phyloP scores from a whole-genome alignment of 2,329 filamentous ascomycete genomes.

The Diaporthe batatas region DNA sequence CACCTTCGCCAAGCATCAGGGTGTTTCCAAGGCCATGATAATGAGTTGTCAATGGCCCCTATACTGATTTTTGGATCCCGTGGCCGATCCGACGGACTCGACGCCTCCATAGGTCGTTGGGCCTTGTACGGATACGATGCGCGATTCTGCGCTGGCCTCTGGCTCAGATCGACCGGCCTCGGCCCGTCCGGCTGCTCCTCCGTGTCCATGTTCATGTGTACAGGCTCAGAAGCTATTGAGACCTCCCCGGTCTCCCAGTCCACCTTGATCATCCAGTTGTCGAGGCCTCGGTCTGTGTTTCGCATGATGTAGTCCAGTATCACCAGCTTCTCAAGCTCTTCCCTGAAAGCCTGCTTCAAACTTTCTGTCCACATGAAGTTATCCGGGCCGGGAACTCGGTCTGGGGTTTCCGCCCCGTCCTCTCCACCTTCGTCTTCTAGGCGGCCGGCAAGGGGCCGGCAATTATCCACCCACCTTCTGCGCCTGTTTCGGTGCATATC shows the following conservation, averaged over 20 bases:
- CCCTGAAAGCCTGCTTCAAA: slow-evolving; percentile 91
- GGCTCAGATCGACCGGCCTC: slow-evolving; percentile 70
- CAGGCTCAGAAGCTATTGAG: slow-evolving; percentile 86
- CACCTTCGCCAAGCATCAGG: slow-evolving; percentile 85
- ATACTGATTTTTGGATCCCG: slow-evolving; percentile 75
- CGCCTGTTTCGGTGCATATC: slow-evolving; percentile 77
- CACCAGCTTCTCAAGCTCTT: slow-evolving; percentile 96
- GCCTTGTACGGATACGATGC: slow-evolving; percentile 77
- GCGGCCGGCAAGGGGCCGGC: slow-evolving; percentile 71
- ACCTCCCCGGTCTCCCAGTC: slow-evolving; percentile 87
- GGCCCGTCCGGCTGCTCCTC: slow-evolving; percentile 64
- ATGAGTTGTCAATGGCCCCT: slow-evolving; percentile 96
- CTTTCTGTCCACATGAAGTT: slow-evolving; percentile 88
- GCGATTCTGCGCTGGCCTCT: slow-evolving; percentile 56
- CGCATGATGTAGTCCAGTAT: slow-evolving; percentile 99
- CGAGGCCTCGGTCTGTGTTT: slow-evolving; percentile 94
- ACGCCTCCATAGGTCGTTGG: slow-evolving; percentile 87
- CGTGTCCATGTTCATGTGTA: slow-evolving; percentile 74
- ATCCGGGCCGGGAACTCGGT: slow-evolving; percentile 59
- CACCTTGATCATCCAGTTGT: slow-evolving; percentile 99
- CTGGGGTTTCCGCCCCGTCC: slow-evolving; percentile 50
- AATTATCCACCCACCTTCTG: slow-evolving; percentile 84
- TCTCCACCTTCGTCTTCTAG: slow-evolving; percentile 70
- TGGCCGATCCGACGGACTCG: slow-evolving; percentile 60
- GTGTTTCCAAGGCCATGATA: slow-evolving; percentile 99